phyloP scores from a whole-genome alignment of 2,329 filamentous ascomycete genomes.

The Blastomyces parvus region DNA sequence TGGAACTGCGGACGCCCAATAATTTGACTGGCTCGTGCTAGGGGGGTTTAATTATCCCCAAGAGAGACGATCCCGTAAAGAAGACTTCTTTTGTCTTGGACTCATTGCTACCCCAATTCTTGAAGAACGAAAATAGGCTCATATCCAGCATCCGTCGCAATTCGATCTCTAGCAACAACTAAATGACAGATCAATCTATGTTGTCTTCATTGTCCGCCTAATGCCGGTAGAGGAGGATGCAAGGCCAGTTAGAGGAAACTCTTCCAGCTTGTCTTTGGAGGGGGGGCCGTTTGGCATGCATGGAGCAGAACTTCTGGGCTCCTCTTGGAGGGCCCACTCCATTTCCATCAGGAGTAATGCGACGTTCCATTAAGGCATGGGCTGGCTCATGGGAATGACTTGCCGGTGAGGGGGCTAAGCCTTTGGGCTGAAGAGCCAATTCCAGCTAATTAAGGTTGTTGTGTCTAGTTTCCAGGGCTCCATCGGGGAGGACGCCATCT shows the following conservation, averaged over 20 bases:
- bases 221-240: not conserved
- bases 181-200: not conserved
- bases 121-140: not conserved
- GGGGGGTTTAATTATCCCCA: not conserved
- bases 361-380: not conserved
- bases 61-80: not conserved
- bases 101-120: not conserved
- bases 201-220: not conserved
- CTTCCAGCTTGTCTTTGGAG: not conserved
- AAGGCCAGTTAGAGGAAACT: not conserved
- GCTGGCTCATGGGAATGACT: not conserved
- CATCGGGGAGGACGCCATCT: not conserved
- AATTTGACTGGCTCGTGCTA: not conserved
- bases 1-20: not conserved
- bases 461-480: not conserved
- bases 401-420: not conserved
- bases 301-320: not conserved
- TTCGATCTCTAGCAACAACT: not conserved
- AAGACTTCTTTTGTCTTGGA: not conserved
- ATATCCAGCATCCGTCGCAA: not conserved
- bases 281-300: not conserved
- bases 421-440: not conserved
- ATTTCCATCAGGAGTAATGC: not conserved
- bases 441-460: not conserved
- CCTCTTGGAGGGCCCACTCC: not conserved